phyloP scores from a whole-genome alignment of 305 asterid species.

The Solanum hybrid region DNA sequence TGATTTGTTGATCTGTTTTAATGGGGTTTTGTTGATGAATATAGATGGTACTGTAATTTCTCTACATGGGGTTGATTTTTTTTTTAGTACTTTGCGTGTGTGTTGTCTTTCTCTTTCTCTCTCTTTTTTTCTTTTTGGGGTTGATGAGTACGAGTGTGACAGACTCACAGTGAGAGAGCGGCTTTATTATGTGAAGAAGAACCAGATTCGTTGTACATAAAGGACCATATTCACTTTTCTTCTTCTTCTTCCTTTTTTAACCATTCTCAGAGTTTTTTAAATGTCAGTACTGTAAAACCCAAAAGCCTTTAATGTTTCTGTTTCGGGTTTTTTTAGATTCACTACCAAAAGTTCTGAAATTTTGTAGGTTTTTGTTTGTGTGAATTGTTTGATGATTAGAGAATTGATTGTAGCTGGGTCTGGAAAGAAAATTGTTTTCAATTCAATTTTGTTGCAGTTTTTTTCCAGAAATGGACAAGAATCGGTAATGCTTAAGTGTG shows the following conservation, averaged over 20 bases:
- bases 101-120: conserved; percentile 8
- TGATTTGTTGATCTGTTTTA: neutral
- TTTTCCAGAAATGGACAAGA: neutral
- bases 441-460: neutral
- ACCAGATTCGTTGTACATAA: conserved; percentile 40
- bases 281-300: neutral
- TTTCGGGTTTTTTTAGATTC: neutral
- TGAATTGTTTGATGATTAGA: neutral
- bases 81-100: conserved; percentile 2
- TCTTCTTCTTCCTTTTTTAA: neutral
- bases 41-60: neutral
- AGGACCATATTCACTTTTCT: conserved; percentile 22
- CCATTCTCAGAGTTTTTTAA: neutral
- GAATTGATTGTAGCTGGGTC: neutral
- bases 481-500: neutral
- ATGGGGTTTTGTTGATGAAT: neutral
- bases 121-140: neutral
- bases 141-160: neutral
- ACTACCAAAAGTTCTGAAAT: neutral
- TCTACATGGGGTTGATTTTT: neutral
- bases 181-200: conserved; percentile 12
- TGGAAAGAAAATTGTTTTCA: neutral
- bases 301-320: neutral
- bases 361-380: neutral
- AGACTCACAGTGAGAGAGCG: neutral